phyloP scores from a whole-genome alignment of 345 rosid species.

The Syzygium jambos region DNA sequence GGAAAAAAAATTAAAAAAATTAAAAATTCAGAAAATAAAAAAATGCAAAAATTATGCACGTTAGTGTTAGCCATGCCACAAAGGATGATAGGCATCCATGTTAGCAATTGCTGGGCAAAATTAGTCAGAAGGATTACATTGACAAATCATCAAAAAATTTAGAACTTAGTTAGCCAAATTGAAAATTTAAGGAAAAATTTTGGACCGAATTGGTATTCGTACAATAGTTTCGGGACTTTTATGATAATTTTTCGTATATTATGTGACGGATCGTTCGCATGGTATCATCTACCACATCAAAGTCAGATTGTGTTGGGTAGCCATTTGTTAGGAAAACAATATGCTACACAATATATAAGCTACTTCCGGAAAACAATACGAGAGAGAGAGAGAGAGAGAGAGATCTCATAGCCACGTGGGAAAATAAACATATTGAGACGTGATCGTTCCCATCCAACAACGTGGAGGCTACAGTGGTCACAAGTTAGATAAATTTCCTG shows the following conservation, averaged over 20 bases:
- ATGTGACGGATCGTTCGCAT: not conserved
- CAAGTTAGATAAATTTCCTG: not conserved
- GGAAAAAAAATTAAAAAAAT: no score
- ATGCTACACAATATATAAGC: not conserved
- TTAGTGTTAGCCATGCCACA: rapidly evolving
- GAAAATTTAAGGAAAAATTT: not conserved
- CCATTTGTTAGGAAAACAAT: not conserved
- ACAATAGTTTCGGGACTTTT: not conserved
- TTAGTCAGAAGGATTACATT: not conserved
- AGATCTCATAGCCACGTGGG: not conserved
- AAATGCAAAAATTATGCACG: not conserved
- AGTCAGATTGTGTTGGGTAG: not conserved
- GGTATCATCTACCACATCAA: not conserved
- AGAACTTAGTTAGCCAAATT: not conserved
- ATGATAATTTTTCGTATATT: not conserved
- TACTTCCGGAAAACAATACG: not conserved
- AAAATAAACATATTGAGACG: not conserved
- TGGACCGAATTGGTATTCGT: not conserved
- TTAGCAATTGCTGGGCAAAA: not conserved
- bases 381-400: not conserved
- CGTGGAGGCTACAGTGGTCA: not conserved
- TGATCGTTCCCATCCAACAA: not conserved
- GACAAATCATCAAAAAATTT: not conserved
- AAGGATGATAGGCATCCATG: rapidly evolving
- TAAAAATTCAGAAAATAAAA: no score